Evolutionary conservation across 768 basidiomycete genomes (phyloP).

Genomic region (Lanmaoa pseudosensibilis): DNA sequence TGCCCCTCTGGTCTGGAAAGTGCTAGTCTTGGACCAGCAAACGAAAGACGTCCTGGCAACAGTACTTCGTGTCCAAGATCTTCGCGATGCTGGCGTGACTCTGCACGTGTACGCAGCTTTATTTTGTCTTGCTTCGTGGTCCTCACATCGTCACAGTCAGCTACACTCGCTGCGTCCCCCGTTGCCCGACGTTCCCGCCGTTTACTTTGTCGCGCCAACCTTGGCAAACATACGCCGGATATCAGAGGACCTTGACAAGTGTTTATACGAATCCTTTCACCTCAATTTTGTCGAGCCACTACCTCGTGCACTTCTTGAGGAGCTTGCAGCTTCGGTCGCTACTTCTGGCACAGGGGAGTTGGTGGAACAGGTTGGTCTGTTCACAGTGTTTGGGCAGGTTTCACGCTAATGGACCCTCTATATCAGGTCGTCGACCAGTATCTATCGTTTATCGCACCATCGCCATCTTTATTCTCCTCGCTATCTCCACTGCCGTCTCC

Average conservation of each 20-base stretch:
- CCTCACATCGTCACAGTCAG: conserved; percentile 55
- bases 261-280: conserved; percentile 89
- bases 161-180: conserved; percentile 86
- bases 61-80: conserved; percentile 91
- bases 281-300: conserved; percentile 95
- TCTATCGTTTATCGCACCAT: conserved; percentile 93
- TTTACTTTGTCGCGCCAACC: conserved; percentile 95
- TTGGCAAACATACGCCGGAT: conserved; percentile 84
- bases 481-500: conserved; percentile 55
- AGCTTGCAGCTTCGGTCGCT: conserved; percentile 87
- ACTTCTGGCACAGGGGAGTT: conserved; percentile 79
- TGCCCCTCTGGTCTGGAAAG: conserved; percentile 91
- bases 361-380: conserved; percentile 63
- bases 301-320: conserved; percentile 85
- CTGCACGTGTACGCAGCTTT: conserved; percentile 82
- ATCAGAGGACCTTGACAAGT: conserved; percentile 88
- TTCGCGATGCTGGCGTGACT: conserved; percentile 95
- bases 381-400: background rate
- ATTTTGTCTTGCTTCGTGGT: background rate
- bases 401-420: background rate
- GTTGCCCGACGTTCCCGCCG: conserved; percentile 91
- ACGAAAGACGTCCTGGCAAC: conserved; percentile 97
- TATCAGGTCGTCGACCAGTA: conserved; percentile 91
- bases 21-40: conserved; percentile 90
- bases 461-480: conserved; percentile 89